Evolutionary conservation across 2,329 filamentous ascomycete genomes (phyloP).

Genomic region (Alternaria burnsii): DNA sequence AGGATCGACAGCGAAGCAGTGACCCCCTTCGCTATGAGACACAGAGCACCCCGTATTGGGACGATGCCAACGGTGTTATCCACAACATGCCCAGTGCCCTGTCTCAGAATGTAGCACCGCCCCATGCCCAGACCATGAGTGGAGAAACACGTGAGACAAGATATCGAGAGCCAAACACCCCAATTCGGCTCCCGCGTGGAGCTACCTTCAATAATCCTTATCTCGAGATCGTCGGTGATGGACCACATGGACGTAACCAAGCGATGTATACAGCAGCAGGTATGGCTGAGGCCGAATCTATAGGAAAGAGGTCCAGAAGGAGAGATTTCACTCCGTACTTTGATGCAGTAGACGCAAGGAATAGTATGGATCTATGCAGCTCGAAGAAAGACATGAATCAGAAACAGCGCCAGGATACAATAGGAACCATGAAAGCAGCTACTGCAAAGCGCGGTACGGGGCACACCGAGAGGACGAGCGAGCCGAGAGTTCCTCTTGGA

Average conservation of each 20-base stretch:
- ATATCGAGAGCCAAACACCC: accelerated
- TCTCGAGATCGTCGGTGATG: background rate
- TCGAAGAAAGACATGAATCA: background rate
- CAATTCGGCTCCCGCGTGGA: background rate
- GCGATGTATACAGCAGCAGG: background rate
- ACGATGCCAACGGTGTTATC: slow-evolving; percentile 6
- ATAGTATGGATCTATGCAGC: background rate
- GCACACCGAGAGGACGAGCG: background rate
- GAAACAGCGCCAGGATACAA: background rate
- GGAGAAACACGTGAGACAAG: background rate
- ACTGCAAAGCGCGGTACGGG: background rate
- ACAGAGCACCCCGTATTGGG: slow-evolving; percentile 1
- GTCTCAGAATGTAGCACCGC: background rate
- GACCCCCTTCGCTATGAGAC: background rate
- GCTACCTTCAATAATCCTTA: background rate
- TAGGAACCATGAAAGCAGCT: background rate
- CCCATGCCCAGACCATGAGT: background rate
- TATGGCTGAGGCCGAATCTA: background rate
- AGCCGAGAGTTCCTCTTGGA: background rate
- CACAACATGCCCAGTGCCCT: background rate
- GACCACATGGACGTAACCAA: background rate
- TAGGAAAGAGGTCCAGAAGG: background rate
- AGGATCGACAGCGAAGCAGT: background rate
- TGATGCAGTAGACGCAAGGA: background rate
- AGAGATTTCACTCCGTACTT: background rate